These are phyloP conservation scores for Epichloe gansuensis DNA, from an alignment of 2,329 filamentous ascomycete species.

Conservation along the genomic window DNA sequence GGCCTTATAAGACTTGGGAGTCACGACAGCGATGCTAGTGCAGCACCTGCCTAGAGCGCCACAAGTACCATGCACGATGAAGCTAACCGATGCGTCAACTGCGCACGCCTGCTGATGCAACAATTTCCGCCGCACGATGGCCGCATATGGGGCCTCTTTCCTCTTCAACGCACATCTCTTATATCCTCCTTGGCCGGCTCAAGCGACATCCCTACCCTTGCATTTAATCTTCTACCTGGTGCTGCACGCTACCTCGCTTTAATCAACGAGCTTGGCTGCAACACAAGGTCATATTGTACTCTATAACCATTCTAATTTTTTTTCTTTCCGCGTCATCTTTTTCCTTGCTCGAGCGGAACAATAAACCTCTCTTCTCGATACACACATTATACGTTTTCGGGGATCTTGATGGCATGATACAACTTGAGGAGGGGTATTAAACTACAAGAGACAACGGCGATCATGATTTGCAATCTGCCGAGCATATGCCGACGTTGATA, in stretches of 20 bases:
- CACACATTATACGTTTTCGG: no score
- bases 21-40: background rate
- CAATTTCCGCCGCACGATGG: background rate
- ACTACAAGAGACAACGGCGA: background rate
- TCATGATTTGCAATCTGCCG: background rate
- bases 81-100: background rate
- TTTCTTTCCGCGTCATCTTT: no score
- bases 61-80: background rate
- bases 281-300: background rate
- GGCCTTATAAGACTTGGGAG: background rate
- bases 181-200: slow-evolving; percentile 12
- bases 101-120: background rate
- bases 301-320: no score
- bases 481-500: no score
- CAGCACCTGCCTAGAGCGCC: background rate
- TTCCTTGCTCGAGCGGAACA: no score
- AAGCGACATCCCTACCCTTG: slow-evolving; percentile 5
- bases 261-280: background rate
- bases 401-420: background rate
- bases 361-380: no score
- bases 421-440: background rate
- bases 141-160: slow-evolving; percentile 9
- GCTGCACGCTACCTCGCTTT: background rate
- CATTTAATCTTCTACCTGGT: background rate
- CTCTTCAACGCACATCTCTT: background rate